Conservation (phyloP, 2,329 filamentous ascomycete genomes). For the Aspergillus fumigatus region DNA sequence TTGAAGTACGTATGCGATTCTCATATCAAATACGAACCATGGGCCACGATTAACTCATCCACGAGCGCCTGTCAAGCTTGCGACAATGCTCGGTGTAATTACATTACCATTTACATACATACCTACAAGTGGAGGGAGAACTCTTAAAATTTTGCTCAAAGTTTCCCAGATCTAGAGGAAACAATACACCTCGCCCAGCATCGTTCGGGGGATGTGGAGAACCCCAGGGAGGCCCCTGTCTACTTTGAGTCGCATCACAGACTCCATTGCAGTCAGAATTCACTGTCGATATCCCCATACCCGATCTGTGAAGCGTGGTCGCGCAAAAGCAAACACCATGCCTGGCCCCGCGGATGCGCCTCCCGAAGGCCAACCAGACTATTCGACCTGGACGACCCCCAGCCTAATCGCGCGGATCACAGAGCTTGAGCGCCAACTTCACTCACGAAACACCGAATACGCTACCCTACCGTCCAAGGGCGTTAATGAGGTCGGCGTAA, state of each 20-base stretch:
- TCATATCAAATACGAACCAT: background rate
- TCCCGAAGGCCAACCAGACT: slow-evolving; percentile 38
- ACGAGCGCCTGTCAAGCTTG: background rate
- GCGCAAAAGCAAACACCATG: slow-evolving; percentile 19
- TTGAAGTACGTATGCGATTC: background rate
- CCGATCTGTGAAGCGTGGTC: slow-evolving; percentile 11
- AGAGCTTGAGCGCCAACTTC: slow-evolving; percentile 63
- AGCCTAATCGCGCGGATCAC: slow-evolving; percentile 65
- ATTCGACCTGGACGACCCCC: slow-evolving; percentile 64
- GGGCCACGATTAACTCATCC: background rate
- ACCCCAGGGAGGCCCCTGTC: slow-evolving; percentile 11
- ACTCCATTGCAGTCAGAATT: slow-evolving; percentile 6
- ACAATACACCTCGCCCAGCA: slow-evolving; percentile 1
- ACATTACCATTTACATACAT: background rate
- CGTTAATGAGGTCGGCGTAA: background rate
- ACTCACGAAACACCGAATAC: slow-evolving; percentile 43
- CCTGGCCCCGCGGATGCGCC: slow-evolving; percentile 12
- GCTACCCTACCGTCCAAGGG: slow-evolving; percentile 9
- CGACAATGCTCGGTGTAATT: background rate
- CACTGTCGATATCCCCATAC: slow-evolving; percentile 7
- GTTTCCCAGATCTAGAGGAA: background rate
- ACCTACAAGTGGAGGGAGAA: background rate
- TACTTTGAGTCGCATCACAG: slow-evolving; percentile 10
- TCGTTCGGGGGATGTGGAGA: slow-evolving; percentile 30
- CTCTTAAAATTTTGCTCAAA: background rate